These are phyloP conservation scores for Lipomyces mesembrius DNA, from an alignment of 805 yeast genomes.

Conservation along the genomic window DNA sequence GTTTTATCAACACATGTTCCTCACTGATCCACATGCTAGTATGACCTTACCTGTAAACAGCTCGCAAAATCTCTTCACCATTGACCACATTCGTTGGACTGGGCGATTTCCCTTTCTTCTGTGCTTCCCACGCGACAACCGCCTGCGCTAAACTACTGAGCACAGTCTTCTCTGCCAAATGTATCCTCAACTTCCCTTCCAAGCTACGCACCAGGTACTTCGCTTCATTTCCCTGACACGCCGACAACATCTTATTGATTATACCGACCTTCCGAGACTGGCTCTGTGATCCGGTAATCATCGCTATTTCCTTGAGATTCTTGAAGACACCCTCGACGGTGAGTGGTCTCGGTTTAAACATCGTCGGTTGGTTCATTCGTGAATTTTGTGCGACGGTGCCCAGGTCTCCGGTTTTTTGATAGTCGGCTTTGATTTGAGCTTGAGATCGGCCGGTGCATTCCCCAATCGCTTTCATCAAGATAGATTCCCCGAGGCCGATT, in stretches of 20 bases:
- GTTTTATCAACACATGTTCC: constrained; percentile 38
- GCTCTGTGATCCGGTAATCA: constrained; percentile 75
- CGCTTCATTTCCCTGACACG: constrained; percentile 85
- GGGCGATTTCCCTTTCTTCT: constrained; percentile 43
- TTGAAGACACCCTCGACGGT: constrained; percentile 74
- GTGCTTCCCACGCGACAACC: constrained; percentile 63
- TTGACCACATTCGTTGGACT: constrained; percentile 54
- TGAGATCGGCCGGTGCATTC: constrained; percentile 86
- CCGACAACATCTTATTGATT: constrained; percentile 82
- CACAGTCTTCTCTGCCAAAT: constrained; percentile 92
- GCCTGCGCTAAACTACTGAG: constrained; percentile 84
- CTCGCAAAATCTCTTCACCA: constrained; percentile 81
- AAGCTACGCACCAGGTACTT: constrained; percentile 86
- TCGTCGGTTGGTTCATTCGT: constrained; percentile 82
- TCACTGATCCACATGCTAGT: background rate
- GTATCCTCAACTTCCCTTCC: constrained; percentile 91
- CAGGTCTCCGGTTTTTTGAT: constrained; percentile 81
- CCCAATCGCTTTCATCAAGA: constrained; percentile 83
- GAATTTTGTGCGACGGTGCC: constrained; percentile 88
- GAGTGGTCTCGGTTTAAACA: constrained; percentile 88
- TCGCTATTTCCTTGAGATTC: constrained; percentile 76
- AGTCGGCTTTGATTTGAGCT: constrained; percentile 71
- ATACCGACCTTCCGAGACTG: constrained; percentile 76
- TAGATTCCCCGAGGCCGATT: constrained; percentile 88
- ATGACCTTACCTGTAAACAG: constrained; percentile 56